These are phyloP conservation scores for Exobasidium rhododendri DNA, from an alignment of 1,284 basidiomycete genomes.

Conservation along the genomic window DNA sequence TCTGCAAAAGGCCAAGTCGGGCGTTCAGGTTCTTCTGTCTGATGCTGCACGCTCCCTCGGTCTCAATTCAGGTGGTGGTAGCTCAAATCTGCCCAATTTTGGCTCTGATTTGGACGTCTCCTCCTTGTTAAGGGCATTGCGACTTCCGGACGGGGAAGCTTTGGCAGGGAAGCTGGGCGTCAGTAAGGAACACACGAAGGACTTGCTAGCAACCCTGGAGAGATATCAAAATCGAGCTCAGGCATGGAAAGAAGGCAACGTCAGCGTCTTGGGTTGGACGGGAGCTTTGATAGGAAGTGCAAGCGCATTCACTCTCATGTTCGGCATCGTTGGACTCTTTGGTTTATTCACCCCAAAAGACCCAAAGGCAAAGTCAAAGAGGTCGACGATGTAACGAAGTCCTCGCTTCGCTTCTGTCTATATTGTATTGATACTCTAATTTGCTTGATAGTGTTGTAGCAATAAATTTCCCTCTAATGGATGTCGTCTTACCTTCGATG, in stretches of 20 bases:
- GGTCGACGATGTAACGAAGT: neutral
- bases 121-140: neutral
- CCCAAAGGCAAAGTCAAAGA: neutral
- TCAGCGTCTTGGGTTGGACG: constrained; percentile 9
- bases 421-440: no score
- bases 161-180: constrained; percentile 5
- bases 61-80: neutral
- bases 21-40: constrained; percentile 4
- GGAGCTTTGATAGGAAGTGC: constrained; percentile 6
- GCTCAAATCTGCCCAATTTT: neutral
- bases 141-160: constrained; percentile 9
- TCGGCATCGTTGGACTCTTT: constrained; percentile 7
- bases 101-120: neutral
- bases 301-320: neutral
- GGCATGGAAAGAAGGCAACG: constrained; percentile 12
- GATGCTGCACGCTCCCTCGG: constrained; percentile 11
- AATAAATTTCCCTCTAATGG: no score
- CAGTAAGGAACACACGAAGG: neutral
- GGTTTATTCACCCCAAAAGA: constrained; percentile 7
- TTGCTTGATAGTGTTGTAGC: no score
- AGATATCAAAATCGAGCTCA: constrained; percentile 7
- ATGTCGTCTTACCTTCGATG: no score
- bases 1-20: constrained; percentile 9
- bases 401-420: no score
- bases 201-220: neutral